Base-by-base conservation (phyloP, 768 basidiomycete species). In the Kwoniella europaea region DNA sequence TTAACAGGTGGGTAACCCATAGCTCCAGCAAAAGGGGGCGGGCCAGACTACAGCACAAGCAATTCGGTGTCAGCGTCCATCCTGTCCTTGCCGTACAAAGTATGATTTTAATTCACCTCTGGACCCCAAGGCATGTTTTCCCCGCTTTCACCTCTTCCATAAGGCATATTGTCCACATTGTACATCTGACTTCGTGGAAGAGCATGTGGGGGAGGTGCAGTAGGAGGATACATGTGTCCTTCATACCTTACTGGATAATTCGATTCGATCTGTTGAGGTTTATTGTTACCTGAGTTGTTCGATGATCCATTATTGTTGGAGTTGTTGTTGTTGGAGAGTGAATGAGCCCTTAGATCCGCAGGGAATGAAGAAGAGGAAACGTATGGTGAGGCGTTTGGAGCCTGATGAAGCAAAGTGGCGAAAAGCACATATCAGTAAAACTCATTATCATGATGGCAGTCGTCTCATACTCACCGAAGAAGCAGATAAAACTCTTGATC, bases 361-460 rank as follows among this genome's bases (percentile, higher is more conserved):
- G 71, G 71, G 53, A 72, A 64, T 10, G 71, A 72, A 3, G 71
- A 72, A 15, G 74, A 70, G 10, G 60, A 53, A 9, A 74, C 60
- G 60, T 76, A 79, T 7, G 78, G 78, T 9, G 78, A 79, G 41
- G 72, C 72, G 18, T 74, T 67, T 9, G 77, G 75, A 43, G 75
- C 75, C 74, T 78, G 67, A 7, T 2, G 24, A 41, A 22, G 20
- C 12, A 52, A 42, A 66, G 24, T 55, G 35, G 52, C 52, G 24
- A 35, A 57, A 35, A 57, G 56, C 52, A 35, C 7, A 9, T 59
- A 43, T 55, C 44, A 50, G 41, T 52, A 22, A 20, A 15, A 46
- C 7, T 18, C 29, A 55, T n/a, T 18, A 46, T 35, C 35, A 35
- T 35, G 35, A 35, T 35, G 35, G 35, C 6, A 35, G 35, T 35